Base-by-base conservation (phyloP, 2,329 filamentous ascomycete genomes). In the Botrytis tulipae region DNA sequence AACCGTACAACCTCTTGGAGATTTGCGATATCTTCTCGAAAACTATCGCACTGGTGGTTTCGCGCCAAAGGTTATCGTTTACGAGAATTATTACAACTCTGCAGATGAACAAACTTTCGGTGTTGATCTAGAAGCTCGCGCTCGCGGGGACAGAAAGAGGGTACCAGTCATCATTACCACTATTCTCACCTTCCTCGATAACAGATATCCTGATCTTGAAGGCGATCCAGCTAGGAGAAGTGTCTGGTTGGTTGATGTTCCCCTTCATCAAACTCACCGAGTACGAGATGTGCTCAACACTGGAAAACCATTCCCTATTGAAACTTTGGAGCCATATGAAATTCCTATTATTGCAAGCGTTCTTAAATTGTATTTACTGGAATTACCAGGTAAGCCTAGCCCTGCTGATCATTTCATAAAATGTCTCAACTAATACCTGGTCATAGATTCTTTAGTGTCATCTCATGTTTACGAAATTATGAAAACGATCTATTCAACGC, bases 31-130 rank as follows among this genome's bases (percentile, higher is more conserved):
- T 82, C 88, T 99, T 74, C 87, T 99, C 63, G 96, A 99, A 84
- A 99, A 95, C 82, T 99, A 99, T 84, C 92, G 95, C 76, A 99
- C 96, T 10, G 96, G 96, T 76, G 93, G 91, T 77, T 99, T 97
- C 82, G 89, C 94, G 70, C 96, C 96, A 14, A 95, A 90, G 79
- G 95, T 98, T 42, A 90, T 94, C 65, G 92, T 94, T 5, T 99
- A 99, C 83, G 96, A 99, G 84, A 99, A 98, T 82, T 99, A 99
- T 84, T 99, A 99, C 86, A 98, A 98, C 83, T 94, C 93, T 77
- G 94, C 98, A 37, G 96, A 98, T 82, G 95, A 98, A 81, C 95
- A 98, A 87, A 97, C 94, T 0, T 99, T 98, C 81, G 96, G 97
- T 77, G 94, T 99, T 72, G 97, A 99, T 80, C 89, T 99, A n/a